Evolutionary conservation across 1,139 yeast genomes (phyloP), one percentile per base, ranked within the genome.

Genomic region (Blastobotrys persicus): DNA sequence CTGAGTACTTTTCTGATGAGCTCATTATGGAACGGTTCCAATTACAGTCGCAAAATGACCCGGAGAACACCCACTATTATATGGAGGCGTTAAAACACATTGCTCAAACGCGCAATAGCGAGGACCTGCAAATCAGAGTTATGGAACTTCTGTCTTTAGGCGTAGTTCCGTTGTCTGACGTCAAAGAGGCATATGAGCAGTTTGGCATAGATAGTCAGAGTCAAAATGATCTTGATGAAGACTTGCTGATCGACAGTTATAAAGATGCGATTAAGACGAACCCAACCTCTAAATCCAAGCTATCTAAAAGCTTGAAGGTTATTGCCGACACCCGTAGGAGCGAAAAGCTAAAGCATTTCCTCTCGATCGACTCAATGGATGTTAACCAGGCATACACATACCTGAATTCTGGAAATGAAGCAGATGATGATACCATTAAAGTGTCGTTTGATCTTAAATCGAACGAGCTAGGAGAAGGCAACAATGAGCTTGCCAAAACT

Each of bases 371-470:
- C 59, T 76, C 85, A 1, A 62, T 80, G 48, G 79, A 79, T 11
- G 55, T 79, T 4, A 58, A 64, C 2, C 76, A 81, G 47, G 92
- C 95, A 0, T 78, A 83, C 57, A 73, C 74, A 1, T 74, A 75
- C 26, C 67, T 88, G 50, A 83, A 79, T 23, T 76, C 84, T 35
- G 85, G 80, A 55, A 81, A 79, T 31, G 74, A 80, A 3, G 83
- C 87, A 4, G 92, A 85, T 60, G 94, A 85, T 61, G 95, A 86
- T 52, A 80, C 85, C 39, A 78, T 85, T 3, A 74, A 81, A 31
- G 84, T 92, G 0, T 88, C 91, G 0, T 83, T 52, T 41, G 59
- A 58, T 4, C 39, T 55, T 13, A 57, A 54, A 76, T 59, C 80
- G 80, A 54, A 74, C 79, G 51, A 82, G 78, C 44, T 43, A 17